A percentile compares a stretch with the other conserved stretches of the same genome.
Evolutionary conservation across 331 rosid species (phyloP).

Genomic region (Erythrophleum ivorense): DNA sequence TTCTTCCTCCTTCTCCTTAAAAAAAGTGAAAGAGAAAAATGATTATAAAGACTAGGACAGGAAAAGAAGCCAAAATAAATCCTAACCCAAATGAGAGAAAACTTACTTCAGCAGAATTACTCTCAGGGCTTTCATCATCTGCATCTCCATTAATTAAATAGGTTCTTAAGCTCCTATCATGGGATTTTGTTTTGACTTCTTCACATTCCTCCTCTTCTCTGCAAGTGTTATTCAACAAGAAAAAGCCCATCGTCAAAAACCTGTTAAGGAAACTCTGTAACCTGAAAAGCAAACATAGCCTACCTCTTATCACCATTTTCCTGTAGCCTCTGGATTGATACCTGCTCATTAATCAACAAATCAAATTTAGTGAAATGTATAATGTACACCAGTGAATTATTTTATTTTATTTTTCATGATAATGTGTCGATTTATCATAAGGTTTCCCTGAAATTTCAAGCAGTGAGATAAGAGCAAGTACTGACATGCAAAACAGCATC

Average conservation of each 20-base stretch:
- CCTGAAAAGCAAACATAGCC: conserved; percentile 29
- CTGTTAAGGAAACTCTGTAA: conserved; percentile 33
- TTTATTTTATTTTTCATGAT: not conserved
- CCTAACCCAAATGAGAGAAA: conserved; percentile 41
- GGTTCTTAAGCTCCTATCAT: conserved; percentile 71
- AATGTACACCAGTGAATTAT: not conserved
- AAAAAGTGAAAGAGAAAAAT: not conserved
- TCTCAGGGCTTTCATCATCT: conserved; percentile 52
- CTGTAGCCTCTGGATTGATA: conserved; percentile 74
- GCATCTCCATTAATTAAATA: conserved; percentile 65
- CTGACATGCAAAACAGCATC: conserved; percentile 91
- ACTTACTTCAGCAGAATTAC: conserved; percentile 64
- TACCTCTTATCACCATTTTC: conserved; percentile 76
- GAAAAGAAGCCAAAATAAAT: conserved; percentile 13
- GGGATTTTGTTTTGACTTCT: conserved; percentile 48
- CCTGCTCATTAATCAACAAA: conserved; percentile 56
- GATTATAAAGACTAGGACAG: not conserved
- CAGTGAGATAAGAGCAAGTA: conserved; percentile 31
- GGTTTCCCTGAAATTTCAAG: conserved; percentile 27
- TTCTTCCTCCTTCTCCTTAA: not conserved
- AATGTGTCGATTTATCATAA: not conserved
- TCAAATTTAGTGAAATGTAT: conserved; percentile 31
- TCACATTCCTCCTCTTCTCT: conserved; percentile 80
- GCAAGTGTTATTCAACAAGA: conserved; percentile 49
- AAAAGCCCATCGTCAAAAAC: conserved; percentile 37